Evolutionary conservation across 768 basidiomycete species (phyloP).

Genomic region (Lactarius sanguifluus): DNA sequence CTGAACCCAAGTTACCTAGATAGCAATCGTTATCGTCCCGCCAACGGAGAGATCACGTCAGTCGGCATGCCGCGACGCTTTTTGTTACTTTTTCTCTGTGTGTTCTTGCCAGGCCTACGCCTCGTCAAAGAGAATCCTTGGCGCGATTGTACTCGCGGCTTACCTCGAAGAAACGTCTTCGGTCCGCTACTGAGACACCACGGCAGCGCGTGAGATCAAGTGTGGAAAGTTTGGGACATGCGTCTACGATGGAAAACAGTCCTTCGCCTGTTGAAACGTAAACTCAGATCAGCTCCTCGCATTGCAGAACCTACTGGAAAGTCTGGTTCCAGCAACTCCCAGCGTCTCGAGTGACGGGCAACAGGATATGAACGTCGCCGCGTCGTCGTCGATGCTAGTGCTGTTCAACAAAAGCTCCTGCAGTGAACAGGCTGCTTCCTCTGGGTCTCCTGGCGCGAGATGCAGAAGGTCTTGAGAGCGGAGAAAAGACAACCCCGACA

Average conservation of each 20-base stretch:
- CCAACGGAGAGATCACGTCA: background rate
- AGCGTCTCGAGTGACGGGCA: constrained; percentile 51
- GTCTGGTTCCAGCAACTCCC: constrained; percentile 55
- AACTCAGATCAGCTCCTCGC: background rate
- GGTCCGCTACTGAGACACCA: constrained; percentile 55
- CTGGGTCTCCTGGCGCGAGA: constrained; percentile 41
- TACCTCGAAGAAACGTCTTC: constrained; percentile 69
- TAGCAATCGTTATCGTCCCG: background rate
- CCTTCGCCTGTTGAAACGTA: constrained; percentile 45
- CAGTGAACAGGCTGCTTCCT: constrained; percentile 41
- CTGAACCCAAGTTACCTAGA: background rate
- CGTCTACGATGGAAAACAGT: constrained; percentile 56
- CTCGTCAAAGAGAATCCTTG: background rate
- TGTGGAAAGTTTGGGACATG: constrained; percentile 50
- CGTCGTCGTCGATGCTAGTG: constrained; percentile 59
- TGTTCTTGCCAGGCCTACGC: constrained; percentile 13
- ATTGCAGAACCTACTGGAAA: constrained; percentile 50
- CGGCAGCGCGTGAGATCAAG: constrained; percentile 69
- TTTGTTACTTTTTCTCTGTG: background rate
- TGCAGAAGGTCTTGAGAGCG: constrained; percentile 53
- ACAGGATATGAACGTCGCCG: constrained; percentile 50
- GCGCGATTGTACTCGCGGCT: background rate
- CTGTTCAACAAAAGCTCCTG: constrained; percentile 56
- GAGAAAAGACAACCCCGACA: constrained; percentile 53
- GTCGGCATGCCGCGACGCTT: background rate